Base-by-base conservation (phyloP, 106 monocot genomes). In the Allium cepa region DNA sequence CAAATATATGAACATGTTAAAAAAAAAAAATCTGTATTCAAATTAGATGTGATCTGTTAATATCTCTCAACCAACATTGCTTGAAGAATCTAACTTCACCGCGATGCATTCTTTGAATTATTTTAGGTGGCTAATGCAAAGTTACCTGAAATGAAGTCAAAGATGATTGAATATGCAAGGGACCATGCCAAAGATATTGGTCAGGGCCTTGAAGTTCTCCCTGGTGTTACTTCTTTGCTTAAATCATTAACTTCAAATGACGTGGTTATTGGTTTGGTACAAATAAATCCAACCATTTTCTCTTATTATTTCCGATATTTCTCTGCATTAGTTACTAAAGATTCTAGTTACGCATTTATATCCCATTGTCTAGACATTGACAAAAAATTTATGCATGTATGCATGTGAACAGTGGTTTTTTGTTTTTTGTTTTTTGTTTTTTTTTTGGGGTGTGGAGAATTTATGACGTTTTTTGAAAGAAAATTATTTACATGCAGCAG, bases 101-200 rank as follows among this genome's bases (percentile, higher is more conserved):
- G 3, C 1, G 36, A 36, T 36, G 36, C 36, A 36, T 36, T 36
- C 36, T 2, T 36, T 36, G 36, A 36, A 36, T 36, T 70, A 46
- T 67, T 48, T 17, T 59, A 81, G 80, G 47, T 78, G 4, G 74
- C 81, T 47, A 56, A 50, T 18, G 84, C 73, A 70, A 81, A 70
- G 55, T 69, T 85, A 46, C 73, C 80, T 56, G 81, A 81, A 48
- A 61, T 85, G 71, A 85, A 81, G 68, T 48, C 49, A 50, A 85
- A 49, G 50, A 85, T 85, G 84, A 53, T 85, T 55, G 80, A 78
- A 55, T 85, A 85, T 81, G 80, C 84, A 11, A 69, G 28, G 68
- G 67, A 71, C 26, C 73, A 80, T 68, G 70, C 28, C 28, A 62
- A 81, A 26, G 47, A 72, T 46, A 66, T 85, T 52, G 78, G 68